Percentiles rank a stretch among this genome's conserved stretches.
These are phyloP conservation scores for Phytopythium chamaehyphon DNA, from an alignment of 352 stramenopile species.

Conservation along the genomic window DNA sequence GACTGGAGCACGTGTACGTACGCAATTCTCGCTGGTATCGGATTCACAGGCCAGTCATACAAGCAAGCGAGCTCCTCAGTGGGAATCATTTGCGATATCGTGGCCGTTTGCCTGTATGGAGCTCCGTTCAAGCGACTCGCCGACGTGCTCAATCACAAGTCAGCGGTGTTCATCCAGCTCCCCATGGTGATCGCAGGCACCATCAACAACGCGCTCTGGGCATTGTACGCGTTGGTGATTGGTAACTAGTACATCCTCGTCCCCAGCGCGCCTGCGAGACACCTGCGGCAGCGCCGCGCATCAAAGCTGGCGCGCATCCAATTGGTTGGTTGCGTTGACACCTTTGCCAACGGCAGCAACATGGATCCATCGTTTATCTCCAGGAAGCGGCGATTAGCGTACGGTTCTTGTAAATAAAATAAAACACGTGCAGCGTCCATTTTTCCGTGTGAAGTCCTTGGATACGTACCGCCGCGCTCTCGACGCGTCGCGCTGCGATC, in stretches of 20 bases:
- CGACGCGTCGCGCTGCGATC: not conserved
- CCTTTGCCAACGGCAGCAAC: too few relatives aligned
- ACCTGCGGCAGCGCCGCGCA: too few relatives aligned
- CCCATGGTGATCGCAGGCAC: slow-evolving; percentile 39
- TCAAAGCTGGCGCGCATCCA: too few relatives aligned
- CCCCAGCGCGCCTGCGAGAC: slow-evolving; percentile 24
- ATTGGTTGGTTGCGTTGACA: too few relatives aligned
- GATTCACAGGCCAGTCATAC: slow-evolving; percentile 24
- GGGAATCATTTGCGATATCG: slow-evolving; percentile 22
- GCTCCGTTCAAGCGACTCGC: slow-evolving; percentile 32
- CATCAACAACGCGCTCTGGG: slow-evolving; percentile 40
- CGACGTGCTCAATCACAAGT: slow-evolving; percentile 35
- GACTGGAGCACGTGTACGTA: too few relatives aligned
- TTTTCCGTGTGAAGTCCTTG: too few relatives aligned
- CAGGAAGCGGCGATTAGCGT: too few relatives aligned
- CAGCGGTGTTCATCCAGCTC: slow-evolving; percentile 45
- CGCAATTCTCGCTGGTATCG: slow-evolving; percentile 24
- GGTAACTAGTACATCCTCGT: slow-evolving; percentile 31
- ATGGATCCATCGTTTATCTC: too few relatives aligned
- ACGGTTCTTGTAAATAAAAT: too few relatives aligned
- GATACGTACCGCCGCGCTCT: too few relatives aligned
- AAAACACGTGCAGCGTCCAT: too few relatives aligned
- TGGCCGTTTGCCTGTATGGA: slow-evolving; percentile 35
- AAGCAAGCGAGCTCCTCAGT: slow-evolving; percentile 18
- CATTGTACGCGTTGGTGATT: slow-evolving; percentile 22